A percentile compares a stretch with the other conserved stretches of the same genome.
Evolutionary conservation across 2,329 filamentous ascomycete species (phyloP).

Genomic region (Zymoseptoria tritici): DNA sequence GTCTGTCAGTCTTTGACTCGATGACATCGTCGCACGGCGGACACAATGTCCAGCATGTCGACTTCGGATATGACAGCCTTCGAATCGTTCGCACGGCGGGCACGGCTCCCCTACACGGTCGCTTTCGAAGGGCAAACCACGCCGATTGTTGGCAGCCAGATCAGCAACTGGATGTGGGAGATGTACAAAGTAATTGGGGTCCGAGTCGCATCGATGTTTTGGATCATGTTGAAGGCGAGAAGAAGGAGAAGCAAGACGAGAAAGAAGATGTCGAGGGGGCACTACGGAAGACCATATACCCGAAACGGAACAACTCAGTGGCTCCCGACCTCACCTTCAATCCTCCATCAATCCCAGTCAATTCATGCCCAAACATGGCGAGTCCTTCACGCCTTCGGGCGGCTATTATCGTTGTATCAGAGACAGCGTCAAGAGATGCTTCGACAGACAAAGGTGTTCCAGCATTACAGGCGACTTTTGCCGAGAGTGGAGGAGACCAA

Average conservation of each 20-base stretch:
- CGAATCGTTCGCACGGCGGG: background rate
- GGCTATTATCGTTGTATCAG: constrained; percentile 80
- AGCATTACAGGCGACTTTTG: constrained; percentile 62
- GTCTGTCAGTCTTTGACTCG: too few relatives aligned
- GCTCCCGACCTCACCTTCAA: background rate
- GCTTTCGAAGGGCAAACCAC: too few relatives aligned
- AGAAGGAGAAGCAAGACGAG: background rate
- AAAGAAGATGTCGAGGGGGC: background rate
- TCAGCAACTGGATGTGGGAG: background rate
- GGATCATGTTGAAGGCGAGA: background rate
- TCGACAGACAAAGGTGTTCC: constrained; percentile 67
- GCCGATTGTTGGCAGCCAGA: too few relatives aligned
- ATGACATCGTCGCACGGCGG: background rate
- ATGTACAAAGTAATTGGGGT: background rate
- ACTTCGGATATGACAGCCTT: background rate
- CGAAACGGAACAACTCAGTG: background rate
- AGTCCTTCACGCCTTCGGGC: constrained; percentile 49
- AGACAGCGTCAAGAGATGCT: constrained; percentile 74
- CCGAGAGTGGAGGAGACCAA: constrained; percentile 55
- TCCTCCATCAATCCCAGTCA: background rate
- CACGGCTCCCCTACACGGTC: too few relatives aligned
- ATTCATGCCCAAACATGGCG: constrained; percentile 2
- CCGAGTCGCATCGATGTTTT: background rate
- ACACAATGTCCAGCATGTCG: background rate
- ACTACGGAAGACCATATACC: background rate